Conservation (phyloP, 73 alveolate genomes). For the Paramecium octaurelia region DNA sequence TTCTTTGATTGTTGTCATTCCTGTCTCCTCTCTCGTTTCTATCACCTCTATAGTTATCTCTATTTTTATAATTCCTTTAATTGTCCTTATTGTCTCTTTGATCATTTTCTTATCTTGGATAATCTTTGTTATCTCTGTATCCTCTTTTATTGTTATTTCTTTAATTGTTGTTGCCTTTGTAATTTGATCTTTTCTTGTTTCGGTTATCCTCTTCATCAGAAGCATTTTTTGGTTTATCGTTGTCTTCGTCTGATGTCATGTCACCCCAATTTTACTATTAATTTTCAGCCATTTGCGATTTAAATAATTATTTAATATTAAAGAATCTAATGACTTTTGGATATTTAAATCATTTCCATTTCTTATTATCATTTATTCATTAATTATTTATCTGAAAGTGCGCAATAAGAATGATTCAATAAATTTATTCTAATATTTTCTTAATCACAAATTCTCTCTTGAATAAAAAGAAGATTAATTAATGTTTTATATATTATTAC, state of each 20-base stretch:
- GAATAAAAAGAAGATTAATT: not conserved
- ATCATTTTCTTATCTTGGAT: not conserved
- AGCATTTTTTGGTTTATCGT: not conserved
- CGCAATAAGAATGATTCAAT: not conserved
- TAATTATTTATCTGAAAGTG: not conserved
- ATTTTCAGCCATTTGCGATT: not conserved
- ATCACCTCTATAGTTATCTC: not conserved
- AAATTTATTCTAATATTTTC: not conserved
- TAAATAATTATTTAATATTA: constrained; percentile 6
- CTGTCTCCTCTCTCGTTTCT: not conserved
- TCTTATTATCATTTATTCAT: not conserved
- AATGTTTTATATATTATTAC: not conserved
- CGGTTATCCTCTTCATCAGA: not conserved
- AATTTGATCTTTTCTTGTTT: not conserved
- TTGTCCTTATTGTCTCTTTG: not conserved
- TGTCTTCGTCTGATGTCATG: not conserved
- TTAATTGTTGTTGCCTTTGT: not conserved
- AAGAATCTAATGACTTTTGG: not conserved
- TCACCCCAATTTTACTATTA: not conserved
- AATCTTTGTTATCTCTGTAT: not conserved
- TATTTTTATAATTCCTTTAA: not conserved
- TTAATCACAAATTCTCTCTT: not conserved
- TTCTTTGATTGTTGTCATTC: constrained; percentile 1
- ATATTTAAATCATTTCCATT: not conserved
- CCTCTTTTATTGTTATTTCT: not conserved